These are phyloP conservation scores for Amaranthus hypochondriacus DNA, from an alignment of 148 eudicot genomes.

Conservation along the genomic window DNA sequence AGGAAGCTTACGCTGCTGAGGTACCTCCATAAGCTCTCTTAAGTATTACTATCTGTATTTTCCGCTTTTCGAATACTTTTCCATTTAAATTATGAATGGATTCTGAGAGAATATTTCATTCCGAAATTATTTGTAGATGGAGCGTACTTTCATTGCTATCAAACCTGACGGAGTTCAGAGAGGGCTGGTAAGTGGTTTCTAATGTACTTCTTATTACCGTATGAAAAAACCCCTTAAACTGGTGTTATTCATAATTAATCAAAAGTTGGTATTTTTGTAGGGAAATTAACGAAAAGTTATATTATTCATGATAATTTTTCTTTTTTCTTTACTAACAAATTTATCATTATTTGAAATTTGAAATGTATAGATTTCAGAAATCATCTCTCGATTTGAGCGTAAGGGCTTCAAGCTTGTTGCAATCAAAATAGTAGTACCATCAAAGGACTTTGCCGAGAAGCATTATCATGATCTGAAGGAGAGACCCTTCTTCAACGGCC, in stretches of 20 bases:
- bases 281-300: no score
- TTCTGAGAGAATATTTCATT: neutral
- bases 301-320: no score
- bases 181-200: slow-evolving; percentile 60
- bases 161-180: slow-evolving; percentile 99
- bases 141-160: slow-evolving; percentile 97
- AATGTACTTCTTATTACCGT: neutral
- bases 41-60: slow-evolving; percentile 1
- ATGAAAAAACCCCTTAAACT: neutral
- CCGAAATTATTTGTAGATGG: slow-evolving; percentile 42
- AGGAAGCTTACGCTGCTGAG: slow-evolving; percentile 87
- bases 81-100: neutral
- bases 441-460: slow-evolving; percentile 83
- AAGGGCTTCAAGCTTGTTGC: slow-evolving; percentile 95
- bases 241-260: no score
- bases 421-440: slow-evolving; percentile 72
- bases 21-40: slow-evolving; percentile 31
- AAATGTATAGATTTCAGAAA: slow-evolving; percentile 70
- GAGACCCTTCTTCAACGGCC: slow-evolving; percentile 87
- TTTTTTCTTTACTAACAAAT: neutral
- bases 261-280: no score
- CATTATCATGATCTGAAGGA: slow-evolving; percentile 96
- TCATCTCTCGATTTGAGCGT: slow-evolving; percentile 86
- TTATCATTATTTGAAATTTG: neutral
- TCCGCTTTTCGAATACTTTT: neutral